phyloP scores from a whole-genome alignment of 495 filamentous ascomycete genomes.

The Tetracladium marchalianum region DNA sequence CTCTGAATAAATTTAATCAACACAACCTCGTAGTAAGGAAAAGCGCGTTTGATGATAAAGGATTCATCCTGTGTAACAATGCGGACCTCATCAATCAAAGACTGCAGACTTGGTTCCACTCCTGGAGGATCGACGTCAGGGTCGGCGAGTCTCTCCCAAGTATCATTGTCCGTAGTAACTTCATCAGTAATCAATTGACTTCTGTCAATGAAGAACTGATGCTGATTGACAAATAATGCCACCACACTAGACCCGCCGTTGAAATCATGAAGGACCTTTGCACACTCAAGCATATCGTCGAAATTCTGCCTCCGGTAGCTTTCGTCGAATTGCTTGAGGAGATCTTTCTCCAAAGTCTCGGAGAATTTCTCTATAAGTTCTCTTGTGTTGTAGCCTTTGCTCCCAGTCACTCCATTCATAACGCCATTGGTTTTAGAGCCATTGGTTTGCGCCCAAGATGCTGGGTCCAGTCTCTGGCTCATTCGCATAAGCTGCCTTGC shows the following conservation, averaged over 20 bases:
- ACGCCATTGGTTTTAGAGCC: conserved; percentile 48
- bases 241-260: conserved; percentile 91
- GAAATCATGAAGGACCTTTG: conserved; percentile 90
- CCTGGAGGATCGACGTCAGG: conserved; percentile 85
- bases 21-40: conserved; percentile 93
- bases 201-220: conserved; percentile 95
- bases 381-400: conserved; percentile 54
- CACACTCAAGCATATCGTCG: conserved; percentile 92
- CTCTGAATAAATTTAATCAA: conserved; percentile 85
- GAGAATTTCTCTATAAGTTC: conserved; percentile 96
- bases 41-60: conserved; percentile 87
- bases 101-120: conserved; percentile 86
- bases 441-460: conserved; percentile 54
- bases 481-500: conserved; percentile 81
- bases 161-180: conserved; percentile 68
- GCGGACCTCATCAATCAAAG: conserved; percentile 84
- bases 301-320: conserved; percentile 90
- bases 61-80: conserved; percentile 97
- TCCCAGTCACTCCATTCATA: conserved; percentile 34
- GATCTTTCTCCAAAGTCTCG: conserved; percentile 88
- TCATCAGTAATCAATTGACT: conserved; percentile 88
- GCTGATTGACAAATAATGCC: conserved; percentile 94
- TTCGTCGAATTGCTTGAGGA: conserved; percentile 92
- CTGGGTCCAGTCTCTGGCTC: conserved; percentile 70
- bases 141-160: conserved; percentile 85